These are phyloP conservation scores for Fomes fomentarius DNA, from an alignment of 1,284 basidiomycete genomes.

Conservation along the genomic window DNA sequence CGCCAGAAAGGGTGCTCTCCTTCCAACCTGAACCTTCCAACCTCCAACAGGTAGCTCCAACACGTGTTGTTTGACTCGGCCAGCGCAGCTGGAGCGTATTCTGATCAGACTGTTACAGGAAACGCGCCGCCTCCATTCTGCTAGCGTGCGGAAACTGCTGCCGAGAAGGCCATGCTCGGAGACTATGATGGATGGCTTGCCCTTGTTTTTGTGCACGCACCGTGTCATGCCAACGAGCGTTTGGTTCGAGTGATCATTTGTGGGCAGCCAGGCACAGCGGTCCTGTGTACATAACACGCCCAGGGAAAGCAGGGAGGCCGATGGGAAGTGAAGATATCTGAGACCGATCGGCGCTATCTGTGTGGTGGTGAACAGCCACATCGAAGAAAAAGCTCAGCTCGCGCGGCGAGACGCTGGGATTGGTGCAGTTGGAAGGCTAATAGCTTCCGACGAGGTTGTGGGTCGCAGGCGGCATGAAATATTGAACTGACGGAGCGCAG, in stretches of 20 bases:
- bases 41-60: too few relatives aligned
- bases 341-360: background rate
- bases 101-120: too few relatives aligned
- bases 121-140: too few relatives aligned
- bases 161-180: constrained; percentile 9
- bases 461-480: background rate
- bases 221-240: constrained; percentile 23
- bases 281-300: constrained; percentile 1
- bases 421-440: background rate
- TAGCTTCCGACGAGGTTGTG: constrained; percentile 1
- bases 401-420: background rate
- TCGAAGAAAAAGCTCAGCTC: background rate
- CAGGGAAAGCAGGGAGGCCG: constrained; percentile 4
- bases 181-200: constrained; percentile 4
- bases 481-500: background rate
- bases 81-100: too few relatives aligned
- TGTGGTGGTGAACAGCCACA: background rate
- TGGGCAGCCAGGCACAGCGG: constrained; percentile 9
- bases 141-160: background rate
- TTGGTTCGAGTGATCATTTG: constrained; percentile 8
- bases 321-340: too few relatives aligned
- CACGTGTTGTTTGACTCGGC: constrained; percentile 9
- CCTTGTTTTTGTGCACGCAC: constrained; percentile 1
- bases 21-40: too few relatives aligned
- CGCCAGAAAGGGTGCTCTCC: too few relatives aligned